These are phyloP conservation scores for Parsonsia alboflavescens DNA, from an alignment of 257 asterid species.

Conservation along the genomic window DNA sequence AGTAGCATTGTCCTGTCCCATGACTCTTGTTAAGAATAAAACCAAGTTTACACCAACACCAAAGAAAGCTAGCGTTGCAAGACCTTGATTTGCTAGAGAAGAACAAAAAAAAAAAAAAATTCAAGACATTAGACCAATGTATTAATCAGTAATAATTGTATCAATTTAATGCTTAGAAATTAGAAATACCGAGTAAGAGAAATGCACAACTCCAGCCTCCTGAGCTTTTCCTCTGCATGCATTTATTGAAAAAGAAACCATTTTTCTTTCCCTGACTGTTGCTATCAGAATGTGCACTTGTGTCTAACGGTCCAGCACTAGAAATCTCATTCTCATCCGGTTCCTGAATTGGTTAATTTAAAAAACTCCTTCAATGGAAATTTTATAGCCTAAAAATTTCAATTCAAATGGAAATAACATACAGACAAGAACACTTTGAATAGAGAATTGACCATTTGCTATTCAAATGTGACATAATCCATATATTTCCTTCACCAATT, in stretches of 20 bases:
- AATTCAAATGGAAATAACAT: neutral
- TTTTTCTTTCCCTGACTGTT: slow-evolving; percentile 10
- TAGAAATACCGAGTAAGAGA: slow-evolving; percentile 50
- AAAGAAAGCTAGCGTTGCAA: slow-evolving; percentile 73
- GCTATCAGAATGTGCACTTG: neutral
- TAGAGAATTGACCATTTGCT: neutral
- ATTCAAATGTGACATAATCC: neutral
- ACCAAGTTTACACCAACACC: slow-evolving; percentile 85
- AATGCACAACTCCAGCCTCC: slow-evolving; percentile 66
- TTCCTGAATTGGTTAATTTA: slow-evolving; percentile 3
- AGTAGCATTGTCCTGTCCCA: slow-evolving; percentile 59
- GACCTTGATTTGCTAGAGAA: slow-evolving; percentile 65
- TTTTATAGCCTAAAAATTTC: neutral
- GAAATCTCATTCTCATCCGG: neutral
- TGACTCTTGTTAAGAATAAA: slow-evolving; percentile 63
- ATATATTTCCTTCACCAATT: neutral
- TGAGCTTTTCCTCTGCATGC: slow-evolving; percentile 17
- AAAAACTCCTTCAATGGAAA: neutral
- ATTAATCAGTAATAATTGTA: neutral
- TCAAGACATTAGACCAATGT: too few relatives aligned
- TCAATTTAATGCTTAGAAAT: neutral
- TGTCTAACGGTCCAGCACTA: slow-evolving; percentile 6
- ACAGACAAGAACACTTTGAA: neutral
- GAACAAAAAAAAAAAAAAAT: too few relatives aligned
- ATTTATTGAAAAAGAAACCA: neutral